Conservation (phyloP, 192 early-diverging fungal genomes). For the Rhizoclosmatium sp. region DNA sequence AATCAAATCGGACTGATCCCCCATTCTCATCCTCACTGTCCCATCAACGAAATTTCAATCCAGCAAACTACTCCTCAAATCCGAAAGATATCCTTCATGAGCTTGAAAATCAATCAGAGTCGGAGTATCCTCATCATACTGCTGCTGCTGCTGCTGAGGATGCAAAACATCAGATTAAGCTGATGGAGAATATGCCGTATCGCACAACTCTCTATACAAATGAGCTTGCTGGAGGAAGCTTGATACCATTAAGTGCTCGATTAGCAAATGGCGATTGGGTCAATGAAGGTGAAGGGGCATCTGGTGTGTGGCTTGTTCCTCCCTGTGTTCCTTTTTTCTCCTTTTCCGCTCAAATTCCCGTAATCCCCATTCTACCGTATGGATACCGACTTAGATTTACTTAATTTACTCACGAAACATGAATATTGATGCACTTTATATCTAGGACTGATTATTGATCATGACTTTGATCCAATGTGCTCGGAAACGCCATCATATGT, state of each 20-base stretch:
- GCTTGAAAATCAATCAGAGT: not conserved
- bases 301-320: not conserved
- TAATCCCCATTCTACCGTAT: not conserved
- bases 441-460: not conserved
- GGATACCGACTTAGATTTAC: not conserved
- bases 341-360: too few relatives aligned
- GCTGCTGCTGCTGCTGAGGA: not conserved
- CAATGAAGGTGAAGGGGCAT: not conserved
- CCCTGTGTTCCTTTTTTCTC: too few relatives aligned
- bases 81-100: constrained; percentile 10
- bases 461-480: not conserved
- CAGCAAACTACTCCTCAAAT: constrained; percentile 7
- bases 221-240: not conserved
- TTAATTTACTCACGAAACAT: not conserved
- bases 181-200: constrained; percentile 3
- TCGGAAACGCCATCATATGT: not conserved
- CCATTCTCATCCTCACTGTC: not conserved
- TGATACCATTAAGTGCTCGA: not conserved
- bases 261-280: constrained; percentile 1
- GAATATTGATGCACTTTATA: not conserved
- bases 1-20: not conserved
- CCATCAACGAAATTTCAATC: constrained; percentile 6
- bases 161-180: not conserved
- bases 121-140: not conserved
- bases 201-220: not conserved